These are phyloP conservation scores for Trypanosoma vivax DNA, from an alignment of 208 protist genomes.

Conservation along the genomic window DNA sequence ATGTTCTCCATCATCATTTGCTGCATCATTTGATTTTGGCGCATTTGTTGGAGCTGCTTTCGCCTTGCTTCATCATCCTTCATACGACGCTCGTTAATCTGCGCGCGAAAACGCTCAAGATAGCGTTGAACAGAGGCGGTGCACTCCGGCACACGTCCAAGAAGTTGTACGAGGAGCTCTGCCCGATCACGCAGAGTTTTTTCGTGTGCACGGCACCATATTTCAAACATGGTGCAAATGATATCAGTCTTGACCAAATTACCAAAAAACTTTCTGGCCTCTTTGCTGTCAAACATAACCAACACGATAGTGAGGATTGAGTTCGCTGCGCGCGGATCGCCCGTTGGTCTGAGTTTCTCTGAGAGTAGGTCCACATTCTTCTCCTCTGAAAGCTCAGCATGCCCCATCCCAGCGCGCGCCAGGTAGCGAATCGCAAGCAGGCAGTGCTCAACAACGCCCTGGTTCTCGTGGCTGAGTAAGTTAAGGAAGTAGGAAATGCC, in stretches of 20 bases:
- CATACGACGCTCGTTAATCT: conserved; percentile 63
- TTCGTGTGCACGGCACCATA: conserved; percentile 65
- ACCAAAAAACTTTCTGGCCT: conserved; percentile 46
- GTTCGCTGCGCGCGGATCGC: conserved; percentile 43
- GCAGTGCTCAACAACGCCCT: conserved; percentile 59
- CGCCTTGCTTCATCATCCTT: conserved; percentile 80
- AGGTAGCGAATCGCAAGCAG: conserved; percentile 57
- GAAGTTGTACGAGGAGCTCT: conserved; percentile 55
- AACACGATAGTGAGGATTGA: conserved; percentile 65
- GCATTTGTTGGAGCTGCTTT: conserved; percentile 70
- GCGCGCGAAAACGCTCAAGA: conserved; percentile 54
- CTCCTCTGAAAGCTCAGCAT: conserved; percentile 45
- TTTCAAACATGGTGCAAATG: conserved; percentile 55
- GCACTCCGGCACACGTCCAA: conserved; percentile 41
- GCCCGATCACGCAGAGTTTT: conserved; percentile 55
- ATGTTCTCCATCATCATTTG: conserved; percentile 87
- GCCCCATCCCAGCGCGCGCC: conserved; percentile 48
- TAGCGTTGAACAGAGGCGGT: conserved; percentile 23
- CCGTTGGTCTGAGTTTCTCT: conserved; percentile 40
- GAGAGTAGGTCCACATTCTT: conserved; percentile 56
- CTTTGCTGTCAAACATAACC: conserved; percentile 60
- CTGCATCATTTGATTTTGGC: conserved; percentile 82
- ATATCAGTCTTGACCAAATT: conserved; percentile 42
- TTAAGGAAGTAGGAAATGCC: conserved; percentile 77
- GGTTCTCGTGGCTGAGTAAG: conserved; percentile 70